Evolutionary conservation across 495 filamentous ascomycete genomes (phyloP).

Genomic region (Daldinia loculata): DNA sequence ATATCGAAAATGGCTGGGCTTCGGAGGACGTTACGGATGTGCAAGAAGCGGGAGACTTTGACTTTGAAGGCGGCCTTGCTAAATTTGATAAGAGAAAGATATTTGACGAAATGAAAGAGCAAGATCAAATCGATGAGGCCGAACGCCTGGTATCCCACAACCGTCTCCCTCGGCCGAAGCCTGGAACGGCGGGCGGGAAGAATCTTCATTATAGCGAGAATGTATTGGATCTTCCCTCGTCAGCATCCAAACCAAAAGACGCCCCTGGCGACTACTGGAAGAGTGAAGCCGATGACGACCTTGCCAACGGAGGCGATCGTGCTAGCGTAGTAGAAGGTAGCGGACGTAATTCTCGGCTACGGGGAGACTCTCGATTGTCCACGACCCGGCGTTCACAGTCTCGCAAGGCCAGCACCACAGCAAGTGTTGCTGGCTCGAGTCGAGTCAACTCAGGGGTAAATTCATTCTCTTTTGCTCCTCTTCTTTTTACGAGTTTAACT

Average conservation of each 20-base stretch:
- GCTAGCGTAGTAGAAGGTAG: slow-evolving; percentile 61
- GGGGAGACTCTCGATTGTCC: slow-evolving; percentile 59
- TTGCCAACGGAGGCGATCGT: slow-evolving; percentile 55
- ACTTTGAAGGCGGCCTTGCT: slow-evolving; percentile 85
- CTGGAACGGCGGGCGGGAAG: slow-evolving; percentile 83
- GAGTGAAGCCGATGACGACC: slow-evolving; percentile 73
- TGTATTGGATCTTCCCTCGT: slow-evolving; percentile 71
- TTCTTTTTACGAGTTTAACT: neutral
- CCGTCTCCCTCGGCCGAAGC: slow-evolving; percentile 70
- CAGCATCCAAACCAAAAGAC: slow-evolving; percentile 51
- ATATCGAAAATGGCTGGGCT: slow-evolving; percentile 87
- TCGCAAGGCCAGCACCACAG: slow-evolving; percentile 68
- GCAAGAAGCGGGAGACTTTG: slow-evolving; percentile 93
- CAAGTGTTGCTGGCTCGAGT: slow-evolving; percentile 44
- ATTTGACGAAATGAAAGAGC: slow-evolving; percentile 86
- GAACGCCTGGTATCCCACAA: slow-evolving; percentile 91
- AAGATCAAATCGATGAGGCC: slow-evolving; percentile 87
- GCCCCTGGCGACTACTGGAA: slow-evolving; percentile 64
- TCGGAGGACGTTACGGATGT: slow-evolving; percentile 97
- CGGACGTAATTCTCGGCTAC: slow-evolving; percentile 56
- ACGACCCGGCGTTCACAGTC: slow-evolving; percentile 60
- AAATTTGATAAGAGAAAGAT: slow-evolving; percentile 93
- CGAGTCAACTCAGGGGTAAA: slow-evolving; percentile 60
- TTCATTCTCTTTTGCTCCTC: neutral
- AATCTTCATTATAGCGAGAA: slow-evolving; percentile 93